These are phyloP conservation scores for Neonectria punicea DNA, from an alignment of 2,329 filamentous ascomycete genomes.

Conservation along the genomic window DNA sequence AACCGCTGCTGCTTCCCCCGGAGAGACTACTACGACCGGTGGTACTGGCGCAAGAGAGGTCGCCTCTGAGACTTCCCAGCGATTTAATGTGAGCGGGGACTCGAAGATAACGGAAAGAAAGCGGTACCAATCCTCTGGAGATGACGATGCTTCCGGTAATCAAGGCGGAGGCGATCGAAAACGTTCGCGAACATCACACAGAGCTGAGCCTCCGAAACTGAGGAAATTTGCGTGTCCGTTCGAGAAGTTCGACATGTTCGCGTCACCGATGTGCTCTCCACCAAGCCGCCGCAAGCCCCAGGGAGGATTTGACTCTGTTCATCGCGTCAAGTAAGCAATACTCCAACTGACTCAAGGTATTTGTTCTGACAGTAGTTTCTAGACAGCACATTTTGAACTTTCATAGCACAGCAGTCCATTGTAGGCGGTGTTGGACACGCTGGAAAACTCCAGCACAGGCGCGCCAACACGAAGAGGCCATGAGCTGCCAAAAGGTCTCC, in stretches of 20 bases:
- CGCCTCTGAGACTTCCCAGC: background rate
- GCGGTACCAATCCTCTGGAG: background rate
- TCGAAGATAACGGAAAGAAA: background rate
- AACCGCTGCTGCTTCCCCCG: background rate
- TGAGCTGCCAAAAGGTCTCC: background rate
- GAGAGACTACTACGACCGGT: background rate
- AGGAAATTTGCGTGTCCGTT: background rate
- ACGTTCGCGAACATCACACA: background rate
- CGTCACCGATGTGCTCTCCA: background rate
- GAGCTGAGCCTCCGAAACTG: background rate
- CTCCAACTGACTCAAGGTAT: background rate
- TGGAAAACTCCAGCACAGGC: background rate
- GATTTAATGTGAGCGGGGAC: background rate
- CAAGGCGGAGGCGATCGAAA: background rate
- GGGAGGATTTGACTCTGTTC: background rate
- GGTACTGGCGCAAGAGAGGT: background rate
- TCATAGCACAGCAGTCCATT: background rate
- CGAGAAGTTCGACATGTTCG: background rate
- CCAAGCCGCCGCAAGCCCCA: background rate
- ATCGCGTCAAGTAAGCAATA: background rate
- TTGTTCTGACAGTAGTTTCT: background rate
- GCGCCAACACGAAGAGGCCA: background rate
- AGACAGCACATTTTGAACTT: background rate
- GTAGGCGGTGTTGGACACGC: background rate
- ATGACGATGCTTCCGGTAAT: background rate